A percentile compares a stretch with the other conserved stretches of the same genome.
Conservation (phyloP, 140 eudicot species). For the Anethum foeniculum region DNA sequence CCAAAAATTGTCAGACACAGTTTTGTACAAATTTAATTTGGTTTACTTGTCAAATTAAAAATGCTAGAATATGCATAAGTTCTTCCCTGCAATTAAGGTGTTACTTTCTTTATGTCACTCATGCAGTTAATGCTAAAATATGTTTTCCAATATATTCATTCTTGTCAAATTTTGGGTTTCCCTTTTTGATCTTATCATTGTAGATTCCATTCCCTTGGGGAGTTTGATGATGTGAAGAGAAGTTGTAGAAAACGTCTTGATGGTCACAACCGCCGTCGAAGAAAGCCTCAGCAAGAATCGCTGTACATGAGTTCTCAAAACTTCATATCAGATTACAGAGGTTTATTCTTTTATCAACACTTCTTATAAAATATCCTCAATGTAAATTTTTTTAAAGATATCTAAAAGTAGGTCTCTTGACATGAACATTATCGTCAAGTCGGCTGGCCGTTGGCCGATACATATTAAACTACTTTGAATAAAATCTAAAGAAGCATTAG, state of each 20-base stretch:
- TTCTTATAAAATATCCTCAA: not conserved
- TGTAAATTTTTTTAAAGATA: not conserved
- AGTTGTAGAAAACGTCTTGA: slow-evolving; percentile 62
- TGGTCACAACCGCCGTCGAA: slow-evolving; percentile 51
- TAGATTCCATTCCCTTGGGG: slow-evolving; percentile 46
- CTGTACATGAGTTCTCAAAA: slow-evolving; percentile 28
- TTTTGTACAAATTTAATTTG: not conserved
- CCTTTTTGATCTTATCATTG: not conserved
- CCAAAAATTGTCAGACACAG: not conserved
- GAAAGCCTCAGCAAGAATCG: slow-evolving; percentile 39
- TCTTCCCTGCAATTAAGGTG: not conserved
- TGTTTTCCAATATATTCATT: not conserved
- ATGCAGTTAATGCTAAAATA: not conserved
- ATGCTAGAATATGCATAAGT: not conserved
- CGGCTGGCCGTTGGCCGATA: not conserved
- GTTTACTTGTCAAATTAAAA: not conserved
- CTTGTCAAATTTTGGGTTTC: not conserved
- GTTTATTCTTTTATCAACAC: slow-evolving; percentile 1
- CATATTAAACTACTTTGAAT: no score
- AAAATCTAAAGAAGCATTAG: not conserved
- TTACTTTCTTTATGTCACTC: not conserved
- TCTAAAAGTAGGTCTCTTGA: not conserved
- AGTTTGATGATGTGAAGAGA: slow-evolving; percentile 50
- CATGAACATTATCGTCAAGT: not conserved
- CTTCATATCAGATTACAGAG: slow-evolving; percentile 32